Evolutionary conservation across 1,284 basidiomycete species (phyloP), one percentile per base, ranked within the genome.

Genomic region (Testicularia cyperi): DNA sequence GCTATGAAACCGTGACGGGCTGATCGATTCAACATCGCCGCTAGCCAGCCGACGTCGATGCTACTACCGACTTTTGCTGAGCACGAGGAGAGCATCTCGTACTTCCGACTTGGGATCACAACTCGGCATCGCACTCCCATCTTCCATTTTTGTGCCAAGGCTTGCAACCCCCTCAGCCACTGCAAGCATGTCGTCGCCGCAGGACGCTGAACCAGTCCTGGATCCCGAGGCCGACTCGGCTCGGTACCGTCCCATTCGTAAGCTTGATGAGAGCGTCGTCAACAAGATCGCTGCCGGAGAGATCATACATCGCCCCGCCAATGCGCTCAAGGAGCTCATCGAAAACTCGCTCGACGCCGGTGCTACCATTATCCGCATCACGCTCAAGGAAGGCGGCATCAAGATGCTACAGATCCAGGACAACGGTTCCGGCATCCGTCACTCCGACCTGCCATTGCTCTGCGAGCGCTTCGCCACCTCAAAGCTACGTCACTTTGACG

Each of bases 391-490:
- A 48, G 95, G 95, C 1, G 95, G 95, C 0, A 80, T 98, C 80
- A 98, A 95, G 77, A 80, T 92, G 34, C 82, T 98, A 20, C 92
- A 96, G 78, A 95, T 98, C 41, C 88, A 92, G 68, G 95, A 99
- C 75, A 96, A 98, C 70, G 95, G 94, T 0, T 88, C 84, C 75
- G 94, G 94, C 2, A 95, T 99, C 66, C 55, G 40, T 79, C 43
- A 83, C 77, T 74, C 78, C 7, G 94, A 98, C 71, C 80, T 99
- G 4, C 86, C 90, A 0, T 86, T 98, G 14, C 82, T 99, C 1
- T 94, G 94, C 37, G 88, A 95, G 75, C 82, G 95, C 10, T 97
- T 96, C 75, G 94, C 95, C 9, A 99, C 95, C 0, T 95, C 91
- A 3, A 98, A 98, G 75, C 80, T 99, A 9, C 82, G 85, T 0